Conservation (phyloP, 169 alveolate genomes). For the Plasmodium billcollinsi region DNA sequence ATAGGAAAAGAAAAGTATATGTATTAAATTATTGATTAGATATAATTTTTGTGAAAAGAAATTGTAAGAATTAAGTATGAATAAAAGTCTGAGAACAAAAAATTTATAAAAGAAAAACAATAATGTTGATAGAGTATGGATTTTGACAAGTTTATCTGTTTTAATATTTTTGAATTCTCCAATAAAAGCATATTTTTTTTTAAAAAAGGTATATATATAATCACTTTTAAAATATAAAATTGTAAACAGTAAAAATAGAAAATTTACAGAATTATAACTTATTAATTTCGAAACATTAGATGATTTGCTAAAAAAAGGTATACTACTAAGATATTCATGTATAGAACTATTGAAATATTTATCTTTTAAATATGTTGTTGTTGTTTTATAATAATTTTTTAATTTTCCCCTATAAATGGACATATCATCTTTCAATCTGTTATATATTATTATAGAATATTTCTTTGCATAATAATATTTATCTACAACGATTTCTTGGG, state of each 20-base stretch:
- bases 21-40: constrained; percentile 34
- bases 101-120: constrained; percentile 71
- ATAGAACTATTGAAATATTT: neutral
- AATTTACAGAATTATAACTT: constrained; percentile 67
- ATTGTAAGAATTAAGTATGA: constrained; percentile 55
- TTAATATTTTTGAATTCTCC: constrained; percentile 71
- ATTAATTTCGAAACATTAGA: constrained; percentile 20
- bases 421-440: constrained; percentile 24
- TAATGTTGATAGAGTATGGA: constrained; percentile 59
- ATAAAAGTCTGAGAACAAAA: constrained; percentile 54
- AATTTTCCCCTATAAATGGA: neutral
- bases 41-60: constrained; percentile 45
- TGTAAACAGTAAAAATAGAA: constrained; percentile 61
- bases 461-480: constrained; percentile 35
- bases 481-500: constrained; percentile 14
- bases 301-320: constrained; percentile 51
- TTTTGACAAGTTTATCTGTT: constrained; percentile 69
- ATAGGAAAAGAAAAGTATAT: constrained; percentile 50
- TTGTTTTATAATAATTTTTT: constrained; percentile 12
- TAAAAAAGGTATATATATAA: constrained; percentile 52
- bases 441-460: constrained; percentile 13
- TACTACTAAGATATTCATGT: neutral
- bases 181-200: constrained; percentile 73
- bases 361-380: constrained; percentile 5
- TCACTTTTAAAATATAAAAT: constrained; percentile 46